phyloP scores from a whole-genome alignment of 495 filamentous ascomycete species.

The Penicillium malachiteum region DNA sequence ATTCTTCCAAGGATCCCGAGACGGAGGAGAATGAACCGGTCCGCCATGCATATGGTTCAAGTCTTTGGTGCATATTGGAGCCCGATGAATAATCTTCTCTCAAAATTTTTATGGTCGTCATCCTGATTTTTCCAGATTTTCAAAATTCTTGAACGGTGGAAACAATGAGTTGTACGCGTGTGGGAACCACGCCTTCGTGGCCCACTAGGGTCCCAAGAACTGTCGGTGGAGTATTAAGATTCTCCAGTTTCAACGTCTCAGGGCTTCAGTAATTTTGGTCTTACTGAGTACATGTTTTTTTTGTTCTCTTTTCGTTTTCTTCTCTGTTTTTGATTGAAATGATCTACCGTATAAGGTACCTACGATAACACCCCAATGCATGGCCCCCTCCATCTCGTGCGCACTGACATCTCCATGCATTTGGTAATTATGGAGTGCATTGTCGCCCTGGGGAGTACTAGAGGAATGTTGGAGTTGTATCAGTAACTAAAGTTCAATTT shows the following conservation, averaged over 20 bases:
- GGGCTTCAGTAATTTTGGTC: background rate
- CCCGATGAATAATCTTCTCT: background rate
- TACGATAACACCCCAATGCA: background rate
- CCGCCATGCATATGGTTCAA: background rate
- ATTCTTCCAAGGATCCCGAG: background rate
- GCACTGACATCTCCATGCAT: conserved; percentile 18
- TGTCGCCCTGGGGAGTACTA: background rate
- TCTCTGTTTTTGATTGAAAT: background rate
- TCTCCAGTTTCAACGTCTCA: background rate
- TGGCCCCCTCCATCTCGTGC: conserved; percentile 21
- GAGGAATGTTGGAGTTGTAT: background rate
- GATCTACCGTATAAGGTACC: background rate
- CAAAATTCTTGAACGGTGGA: background rate
- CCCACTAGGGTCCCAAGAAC: background rate
- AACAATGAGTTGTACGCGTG: conserved; percentile 9
- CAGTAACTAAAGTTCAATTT: too few relatives aligned
- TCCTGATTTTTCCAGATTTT: background rate
- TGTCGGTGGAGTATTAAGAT: background rate
- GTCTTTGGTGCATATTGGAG: too few relatives aligned
- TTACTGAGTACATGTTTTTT: background rate
- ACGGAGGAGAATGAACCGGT: background rate
- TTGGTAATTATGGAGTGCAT: background rate
- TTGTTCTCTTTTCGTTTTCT: background rate
- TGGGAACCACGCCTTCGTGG: conserved; percentile 5
- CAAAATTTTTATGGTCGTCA: background rate